phyloP scores from a whole-genome alignment of 73 alveolate species.

The Halteria grandinella region DNA sequence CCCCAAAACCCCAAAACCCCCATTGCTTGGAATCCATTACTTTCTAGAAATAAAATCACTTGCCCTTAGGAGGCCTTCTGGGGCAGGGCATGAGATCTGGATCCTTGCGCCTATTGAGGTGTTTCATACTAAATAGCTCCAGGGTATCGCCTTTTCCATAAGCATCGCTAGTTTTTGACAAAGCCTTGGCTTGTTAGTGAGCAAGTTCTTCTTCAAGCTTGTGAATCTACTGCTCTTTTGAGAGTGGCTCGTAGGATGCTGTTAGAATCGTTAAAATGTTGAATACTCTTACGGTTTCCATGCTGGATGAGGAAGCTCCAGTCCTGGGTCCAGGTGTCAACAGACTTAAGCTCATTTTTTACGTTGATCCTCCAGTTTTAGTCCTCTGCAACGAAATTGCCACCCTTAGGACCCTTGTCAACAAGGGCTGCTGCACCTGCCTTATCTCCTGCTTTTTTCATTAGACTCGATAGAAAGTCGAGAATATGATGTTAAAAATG shows the following conservation, averaged over 20 bases:
- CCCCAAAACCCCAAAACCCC: too few relatives aligned
- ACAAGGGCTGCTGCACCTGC: too few relatives aligned
- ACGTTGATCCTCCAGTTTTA: neutral
- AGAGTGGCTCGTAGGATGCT: conserved; percentile 56
- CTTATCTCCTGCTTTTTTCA: too few relatives aligned
- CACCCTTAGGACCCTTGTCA: too few relatives aligned
- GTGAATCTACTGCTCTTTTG: conserved; percentile 81
- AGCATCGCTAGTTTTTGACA: conserved; percentile 69
- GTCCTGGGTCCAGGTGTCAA: conserved; percentile 89
- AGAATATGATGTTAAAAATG: too few relatives aligned
- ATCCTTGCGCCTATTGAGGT: conserved; percentile 74
- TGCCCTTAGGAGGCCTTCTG: conserved; percentile 80
- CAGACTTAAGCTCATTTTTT: conserved; percentile 79
- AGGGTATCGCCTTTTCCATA: conserved; percentile 73
- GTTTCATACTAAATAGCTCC: conserved; percentile 76
- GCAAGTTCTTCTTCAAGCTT: conserved; percentile 81
- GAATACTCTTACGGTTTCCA: too few relatives aligned
- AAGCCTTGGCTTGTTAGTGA: conserved; percentile 64
- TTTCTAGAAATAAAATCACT: too few relatives aligned
- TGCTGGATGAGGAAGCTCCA: conserved; percentile 92
- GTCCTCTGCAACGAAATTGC: too few relatives aligned
- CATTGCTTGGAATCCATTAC: too few relatives aligned
- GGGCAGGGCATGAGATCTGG: conserved; percentile 83
- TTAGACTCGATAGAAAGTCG: too few relatives aligned
- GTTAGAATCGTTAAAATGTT: neutral